Conservation (phyloP, 2,329 filamentous ascomycete species). For the Scleromitrula shiraiana region DNA sequence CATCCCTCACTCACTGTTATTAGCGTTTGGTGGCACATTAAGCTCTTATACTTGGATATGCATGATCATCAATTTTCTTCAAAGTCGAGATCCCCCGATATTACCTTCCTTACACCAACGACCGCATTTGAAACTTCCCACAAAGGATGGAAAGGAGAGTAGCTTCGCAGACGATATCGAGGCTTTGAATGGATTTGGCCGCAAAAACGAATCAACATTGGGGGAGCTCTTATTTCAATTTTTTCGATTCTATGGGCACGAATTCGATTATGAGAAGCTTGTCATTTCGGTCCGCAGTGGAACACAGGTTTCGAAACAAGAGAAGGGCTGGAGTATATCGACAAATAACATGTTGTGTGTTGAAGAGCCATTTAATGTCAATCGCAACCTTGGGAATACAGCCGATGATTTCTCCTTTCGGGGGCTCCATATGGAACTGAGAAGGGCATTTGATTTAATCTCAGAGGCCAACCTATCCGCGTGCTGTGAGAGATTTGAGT, state of each 20-base stretch:
- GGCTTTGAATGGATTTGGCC: constrained; percentile 64
- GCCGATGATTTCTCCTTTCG: constrained; percentile 92
- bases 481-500: constrained; percentile 82
- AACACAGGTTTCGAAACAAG: constrained; percentile 66
- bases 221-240: constrained; percentile 91
- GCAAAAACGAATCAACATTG: constrained; percentile 70
- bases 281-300: constrained; percentile 82
- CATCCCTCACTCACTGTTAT: constrained; percentile 13
- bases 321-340: constrained; percentile 79
- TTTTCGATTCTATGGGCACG: constrained; percentile 89
- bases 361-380: constrained; percentile 90
- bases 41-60: constrained; percentile 99
- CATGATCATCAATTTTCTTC: constrained; percentile 92
- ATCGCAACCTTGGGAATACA: constrained; percentile 88
- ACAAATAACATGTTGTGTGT: constrained; percentile 83
- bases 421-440: constrained; percentile 81
- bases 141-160: constrained; percentile 58
- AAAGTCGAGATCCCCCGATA: constrained; percentile 76
- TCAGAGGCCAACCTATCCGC: constrained; percentile 70
- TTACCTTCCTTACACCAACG: constrained; percentile 78
- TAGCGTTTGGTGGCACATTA: constrained; percentile 85
- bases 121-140: constrained; percentile 51
- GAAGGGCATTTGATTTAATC: constrained; percentile 78
- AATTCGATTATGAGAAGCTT: constrained; percentile 79
- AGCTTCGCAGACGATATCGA: constrained; percentile 83